A percentile compares a stretch with the other conserved stretches of the same genome.
These are phyloP conservation scores for Wickerhamomyces subpelliculosus DNA, from an alignment of 805 yeast genomes.

Conservation along the genomic window DNA sequence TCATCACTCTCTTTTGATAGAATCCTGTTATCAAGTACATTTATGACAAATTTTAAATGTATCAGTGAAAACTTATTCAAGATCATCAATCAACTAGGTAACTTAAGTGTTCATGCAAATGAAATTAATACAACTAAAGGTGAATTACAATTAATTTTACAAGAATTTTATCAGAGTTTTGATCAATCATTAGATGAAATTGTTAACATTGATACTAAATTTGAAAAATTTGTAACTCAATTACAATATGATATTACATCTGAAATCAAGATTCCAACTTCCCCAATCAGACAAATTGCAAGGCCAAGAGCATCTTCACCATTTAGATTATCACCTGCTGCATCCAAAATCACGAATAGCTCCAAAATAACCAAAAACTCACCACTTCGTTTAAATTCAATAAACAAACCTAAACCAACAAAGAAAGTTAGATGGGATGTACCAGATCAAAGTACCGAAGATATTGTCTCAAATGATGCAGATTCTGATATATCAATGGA, in stretches of 20 bases:
- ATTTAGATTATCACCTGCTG: slow-evolving; percentile 9
- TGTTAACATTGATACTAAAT: slow-evolving; percentile 27
- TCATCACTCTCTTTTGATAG: slow-evolving; percentile 53
- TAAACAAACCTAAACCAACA: slow-evolving; percentile 15
- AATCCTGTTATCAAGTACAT: slow-evolving; percentile 23
- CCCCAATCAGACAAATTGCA: slow-evolving; percentile 18
- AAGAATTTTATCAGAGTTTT: slow-evolving; percentile 15
- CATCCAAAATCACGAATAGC: slow-evolving; percentile 17
- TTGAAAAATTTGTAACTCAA: slow-evolving; percentile 26
- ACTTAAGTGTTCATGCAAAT: slow-evolving; percentile 5
- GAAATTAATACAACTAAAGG: slow-evolving; percentile 11
- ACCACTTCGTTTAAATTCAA: slow-evolving; percentile 6
- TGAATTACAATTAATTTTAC: slow-evolving; percentile 11
- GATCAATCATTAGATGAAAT: slow-evolving; percentile 24
- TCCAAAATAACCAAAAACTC: slow-evolving; percentile 11
- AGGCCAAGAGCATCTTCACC: slow-evolving; percentile 18
- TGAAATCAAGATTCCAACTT: slow-evolving; percentile 18
- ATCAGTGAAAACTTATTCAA: slow-evolving; percentile 8
- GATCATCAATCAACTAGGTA: slow-evolving; percentile 9
- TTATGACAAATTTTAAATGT: slow-evolving; percentile 18
- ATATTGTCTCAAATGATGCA: slow-evolving; percentile 1
- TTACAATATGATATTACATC: slow-evolving; percentile 16
- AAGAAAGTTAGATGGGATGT: slow-evolving; percentile 44
- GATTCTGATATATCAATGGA: slow-evolving; percentile 15
- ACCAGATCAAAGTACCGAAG: slow-evolving; percentile 16